Evolutionary conservation across 2,329 filamentous ascomycete species (phyloP), one percentile per base, ranked within the genome.

Genomic region (Aspergillus ustus): DNA sequence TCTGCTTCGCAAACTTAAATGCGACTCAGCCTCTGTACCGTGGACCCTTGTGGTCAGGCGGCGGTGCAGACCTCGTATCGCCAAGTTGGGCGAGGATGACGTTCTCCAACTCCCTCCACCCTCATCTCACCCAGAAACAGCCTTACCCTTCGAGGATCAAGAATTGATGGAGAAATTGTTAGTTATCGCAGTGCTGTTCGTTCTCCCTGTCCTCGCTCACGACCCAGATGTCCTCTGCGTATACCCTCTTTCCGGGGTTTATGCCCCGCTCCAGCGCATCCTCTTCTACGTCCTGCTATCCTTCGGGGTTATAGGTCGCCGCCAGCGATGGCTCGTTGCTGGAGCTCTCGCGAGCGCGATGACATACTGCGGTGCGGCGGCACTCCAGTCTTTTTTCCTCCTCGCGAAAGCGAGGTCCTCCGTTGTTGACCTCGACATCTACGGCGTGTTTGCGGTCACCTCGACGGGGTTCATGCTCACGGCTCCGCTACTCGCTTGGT

Each of bases 241-340:
- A 4, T 57, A 57, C 20, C 55, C 45, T 25, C 44, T 57, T 22
- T 57, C 55, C 15, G 55, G 55, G 9, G 45, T 43, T 0, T 57
- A 57, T 44, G 55, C 46, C 31, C 55, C 55, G 25, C 45, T 57
- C 9, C 55, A 57, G 34, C 55, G 55, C 15, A 43, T 51, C 22
- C 46, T 57, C 8, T 57, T 57, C 55, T 57, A 57, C 9, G 15
- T 57, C 15, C 19, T 57, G n/a, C 5, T 57, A 3, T 46, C 55
- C 4, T 57, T 57, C 7, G 55, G 55, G 2, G 55, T 57, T 17
- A 31, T 57, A 9, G 55, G 55, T 19, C 55, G 55, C 9, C 55
- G 55, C 22, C 55, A 57, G 46, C 31, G 55, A 51, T 57, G 55
- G 55, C 55, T 57, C 19, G 29, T 57, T 7, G 55, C 55, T n/a